Evolutionary conservation across 2,329 filamentous ascomycete genomes (phyloP).

Genomic region (Septoria petroselini): DNA sequence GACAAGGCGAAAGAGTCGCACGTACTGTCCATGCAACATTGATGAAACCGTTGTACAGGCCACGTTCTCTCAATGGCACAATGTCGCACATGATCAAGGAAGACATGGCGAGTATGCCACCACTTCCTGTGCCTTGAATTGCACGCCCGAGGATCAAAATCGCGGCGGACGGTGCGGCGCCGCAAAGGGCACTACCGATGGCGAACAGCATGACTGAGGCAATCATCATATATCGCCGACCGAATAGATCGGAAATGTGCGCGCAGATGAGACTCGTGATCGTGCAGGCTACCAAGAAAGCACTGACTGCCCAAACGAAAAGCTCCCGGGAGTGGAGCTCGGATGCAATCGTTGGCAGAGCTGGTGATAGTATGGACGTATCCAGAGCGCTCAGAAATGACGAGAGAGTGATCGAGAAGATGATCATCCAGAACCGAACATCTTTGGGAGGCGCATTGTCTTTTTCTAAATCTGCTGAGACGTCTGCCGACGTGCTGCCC

Average conservation of each 20-base stretch:
- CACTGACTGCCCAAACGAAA: conserved; percentile 54
- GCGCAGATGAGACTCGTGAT: conserved; percentile 32
- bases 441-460: conserved; percentile 13
- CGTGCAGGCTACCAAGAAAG: conserved; percentile 50
- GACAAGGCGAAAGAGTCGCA: conserved; percentile 52
- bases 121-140: conserved; percentile 60
- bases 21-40: conserved; percentile 61
- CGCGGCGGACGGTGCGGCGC: conserved; percentile 51
- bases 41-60: conserved; percentile 53
- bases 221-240: conserved; percentile 59
- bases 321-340: conserved; percentile 52
- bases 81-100: conserved; percentile 30
- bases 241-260: conserved; percentile 50
- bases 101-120: conserved; percentile 58
- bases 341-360: conserved; percentile 25
- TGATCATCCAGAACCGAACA: conserved; percentile 38
- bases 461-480: conserved; percentile 1
- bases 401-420: conserved; percentile 49
- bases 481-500: conserved; percentile 4
- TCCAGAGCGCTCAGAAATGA: conserved; percentile 58
- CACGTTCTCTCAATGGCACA: conserved; percentile 10
- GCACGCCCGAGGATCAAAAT: conserved; percentile 59
- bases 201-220: conserved; percentile 57
- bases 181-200: conserved; percentile 51
- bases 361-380: conserved; percentile 39